Base-by-base conservation (phyloP, 192 early-diverging fungal genomes). In the Borealophlyctis nickersoniae region DNA sequence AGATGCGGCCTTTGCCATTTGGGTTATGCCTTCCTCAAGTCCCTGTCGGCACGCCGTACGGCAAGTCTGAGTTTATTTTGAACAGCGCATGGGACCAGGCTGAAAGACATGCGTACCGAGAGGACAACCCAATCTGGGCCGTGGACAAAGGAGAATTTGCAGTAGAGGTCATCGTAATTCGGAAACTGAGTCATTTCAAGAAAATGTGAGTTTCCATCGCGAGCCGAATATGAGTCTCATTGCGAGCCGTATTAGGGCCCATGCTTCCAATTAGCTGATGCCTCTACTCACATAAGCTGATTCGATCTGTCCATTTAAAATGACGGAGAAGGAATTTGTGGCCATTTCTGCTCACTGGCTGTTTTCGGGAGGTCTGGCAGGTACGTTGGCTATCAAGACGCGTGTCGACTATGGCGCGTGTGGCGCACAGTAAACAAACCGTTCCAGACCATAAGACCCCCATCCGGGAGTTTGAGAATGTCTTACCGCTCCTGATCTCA, bases 21-120 rank as follows among this genome's bases (percentile, higher is more conserved):
- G 84, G 4, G 83, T 80, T 14, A 86, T 73, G 35, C 84, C 84
- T 65, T 86, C 84, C 58, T 85, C 82, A 4, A 86, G 54, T 2
- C 84, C 84, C 73, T 81, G 36, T 14, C n/a, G n/a, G n/a, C n/a
- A n/a, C n/a, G n/a, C n/a, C n/a, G n/a, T n/a, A n/a, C n/a, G n/a
- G n/a, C n/a, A n/a, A n/a, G n/a, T n/a, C n/a, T n/a, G n/a, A n/a
- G n/a, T n/a, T n/a, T n/a, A n/a, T n/a, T 31, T 9, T 36, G 61
- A 60, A 23, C 28, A 26, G 19, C 56, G 36, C n/a, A 60, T 60
- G 22, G n/a, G n/a, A n/a, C n/a, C n/a, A n/a, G n/a, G n/a, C n/a
- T 16, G 23, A 48, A 24, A 63, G 33, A 48, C 31, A 16, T 19
- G 51, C 62, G 14, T 69, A 81, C 79, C 35, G 71, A 56, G 1